phyloP scores from a whole-genome alignment of 257 asterid genomes.

The Catharanthus roseus region DNA sequence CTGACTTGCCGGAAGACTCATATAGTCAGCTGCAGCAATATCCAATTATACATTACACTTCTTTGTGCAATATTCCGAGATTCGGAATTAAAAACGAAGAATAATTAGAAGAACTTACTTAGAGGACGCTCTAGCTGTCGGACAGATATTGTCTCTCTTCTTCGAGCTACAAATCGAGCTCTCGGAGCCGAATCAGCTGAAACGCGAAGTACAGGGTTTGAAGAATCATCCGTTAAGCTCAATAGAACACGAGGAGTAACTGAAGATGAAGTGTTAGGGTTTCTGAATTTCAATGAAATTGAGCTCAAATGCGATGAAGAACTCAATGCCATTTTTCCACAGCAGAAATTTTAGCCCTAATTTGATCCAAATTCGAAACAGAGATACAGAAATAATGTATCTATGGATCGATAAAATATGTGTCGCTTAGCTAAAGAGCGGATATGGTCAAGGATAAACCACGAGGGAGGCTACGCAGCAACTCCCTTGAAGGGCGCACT shows the following conservation, averaged over 20 bases:
- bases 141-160: slow-evolving; percentile 60
- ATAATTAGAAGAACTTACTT: slow-evolving; percentile 29
- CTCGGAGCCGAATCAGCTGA: slow-evolving; percentile 63
- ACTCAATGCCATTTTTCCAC: slow-evolving; percentile 42
- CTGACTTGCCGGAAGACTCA: slow-evolving; percentile 98
- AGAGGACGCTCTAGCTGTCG: slow-evolving; percentile 74
- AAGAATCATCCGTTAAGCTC: slow-evolving; percentile 38
- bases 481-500: slow-evolving; percentile 4
- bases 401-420: slow-evolving; percentile 7
- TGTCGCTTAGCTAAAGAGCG: not conserved
- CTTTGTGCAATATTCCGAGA: not conserved
- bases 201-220: slow-evolving; percentile 43
- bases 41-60: not conserved
- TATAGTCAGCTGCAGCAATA: slow-evolving; percentile 55
- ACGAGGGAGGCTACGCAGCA: not conserved
- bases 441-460: slow-evolving; percentile 16
- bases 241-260: slow-evolving; percentile 21
- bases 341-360: not conserved
- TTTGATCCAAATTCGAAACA: not conserved
- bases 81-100: not conserved
- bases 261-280: slow-evolving; percentile 30
- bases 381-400: not conserved
- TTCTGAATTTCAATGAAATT: slow-evolving; percentile 29
- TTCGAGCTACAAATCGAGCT: slow-evolving; percentile 65
- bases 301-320: slow-evolving; percentile 26